These are phyloP conservation scores for Gossypium arboreum DNA, from an alignment of 345 rosid genomes.

Conservation along the genomic window DNA sequence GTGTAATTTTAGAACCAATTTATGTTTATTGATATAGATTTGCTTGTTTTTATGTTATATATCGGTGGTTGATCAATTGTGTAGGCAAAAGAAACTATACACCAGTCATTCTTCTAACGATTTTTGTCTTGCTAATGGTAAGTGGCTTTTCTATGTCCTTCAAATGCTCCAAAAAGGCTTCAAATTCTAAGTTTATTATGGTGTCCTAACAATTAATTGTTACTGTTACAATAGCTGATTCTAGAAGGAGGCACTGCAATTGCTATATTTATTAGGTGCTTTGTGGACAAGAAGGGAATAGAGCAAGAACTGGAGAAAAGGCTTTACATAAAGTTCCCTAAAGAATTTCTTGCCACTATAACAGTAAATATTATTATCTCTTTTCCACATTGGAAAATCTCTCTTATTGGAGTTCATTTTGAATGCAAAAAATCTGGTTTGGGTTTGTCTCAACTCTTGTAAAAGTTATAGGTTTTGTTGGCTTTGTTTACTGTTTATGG, in stretches of 20 bases:
- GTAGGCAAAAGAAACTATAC: slow-evolving; percentile 92
- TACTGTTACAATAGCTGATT: slow-evolving; percentile 46
- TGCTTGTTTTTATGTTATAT: slow-evolving; percentile 9
- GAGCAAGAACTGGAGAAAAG: slow-evolving; percentile 64
- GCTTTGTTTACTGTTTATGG: slow-evolving; percentile 73
- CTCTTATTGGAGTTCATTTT: not conserved
- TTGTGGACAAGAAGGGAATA: slow-evolving; percentile 74
- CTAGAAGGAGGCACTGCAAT: slow-evolving; percentile 88
- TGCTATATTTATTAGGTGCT: slow-evolving; percentile 87
- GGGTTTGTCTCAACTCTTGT: slow-evolving; percentile 17
- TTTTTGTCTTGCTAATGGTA: slow-evolving; percentile 79
- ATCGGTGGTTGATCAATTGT: slow-evolving; percentile 93
- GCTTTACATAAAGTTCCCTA: slow-evolving; percentile 66
- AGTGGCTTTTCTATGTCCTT: slow-evolving; percentile 1
- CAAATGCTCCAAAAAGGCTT: not conserved
- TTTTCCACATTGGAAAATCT: slow-evolving; percentile 3
- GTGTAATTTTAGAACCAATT: slow-evolving; percentile 2
- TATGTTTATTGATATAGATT: slow-evolving; percentile 3
- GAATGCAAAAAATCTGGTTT: not conserved
- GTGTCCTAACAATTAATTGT: not conserved
- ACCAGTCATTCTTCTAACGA: slow-evolving; percentile 77
- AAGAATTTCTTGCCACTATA: slow-evolving; percentile 73
- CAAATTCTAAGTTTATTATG: not conserved
- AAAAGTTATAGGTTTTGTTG: slow-evolving; percentile 58
- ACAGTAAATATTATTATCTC: slow-evolving; percentile 37